phyloP scores from a whole-genome alignment of 306 rosid genomes.

The Rosa lucieae region DNA sequence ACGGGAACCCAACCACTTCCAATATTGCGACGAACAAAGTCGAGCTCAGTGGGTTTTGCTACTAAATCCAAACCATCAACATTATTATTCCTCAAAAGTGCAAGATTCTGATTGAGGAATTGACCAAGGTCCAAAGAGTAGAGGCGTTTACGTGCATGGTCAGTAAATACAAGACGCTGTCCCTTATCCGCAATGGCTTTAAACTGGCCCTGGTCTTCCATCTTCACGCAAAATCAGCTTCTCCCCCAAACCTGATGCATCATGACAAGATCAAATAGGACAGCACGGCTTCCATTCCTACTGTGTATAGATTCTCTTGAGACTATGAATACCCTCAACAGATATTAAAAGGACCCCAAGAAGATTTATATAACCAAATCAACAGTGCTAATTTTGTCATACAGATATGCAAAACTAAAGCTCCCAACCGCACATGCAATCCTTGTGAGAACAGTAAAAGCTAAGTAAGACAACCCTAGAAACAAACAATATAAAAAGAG shows the following conservation, averaged over 20 bases:
- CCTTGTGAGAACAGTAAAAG: slow-evolving; percentile 66
- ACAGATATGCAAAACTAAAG: too few species aligned
- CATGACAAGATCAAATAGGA: background rate
- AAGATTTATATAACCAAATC: too few species aligned
- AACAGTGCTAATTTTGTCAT: too few species aligned
- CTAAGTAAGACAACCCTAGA: slow-evolving; percentile 91
- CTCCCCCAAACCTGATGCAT: background rate
- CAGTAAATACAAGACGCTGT: background rate
- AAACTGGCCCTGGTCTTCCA: background rate
- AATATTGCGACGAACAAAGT: background rate
- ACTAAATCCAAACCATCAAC: background rate
- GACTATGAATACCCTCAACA: too few species aligned
- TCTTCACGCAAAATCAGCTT: background rate
- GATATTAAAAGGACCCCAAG: too few species aligned
- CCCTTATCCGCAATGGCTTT: background rate
- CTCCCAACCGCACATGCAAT: slow-evolving; percentile 1
- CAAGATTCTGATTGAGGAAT: background rate
- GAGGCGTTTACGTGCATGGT: background rate
- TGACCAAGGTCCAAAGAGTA: background rate
- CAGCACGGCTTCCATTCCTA: background rate
- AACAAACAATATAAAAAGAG: background rate
- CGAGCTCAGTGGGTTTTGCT: background rate
- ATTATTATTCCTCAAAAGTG: too few species aligned
- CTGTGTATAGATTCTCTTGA: background rate
- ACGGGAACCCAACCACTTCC: background rate